phyloP scores from a whole-genome alignment of 371 early-diverging fungal species.

The Zopfochytrium polystomum region DNA sequence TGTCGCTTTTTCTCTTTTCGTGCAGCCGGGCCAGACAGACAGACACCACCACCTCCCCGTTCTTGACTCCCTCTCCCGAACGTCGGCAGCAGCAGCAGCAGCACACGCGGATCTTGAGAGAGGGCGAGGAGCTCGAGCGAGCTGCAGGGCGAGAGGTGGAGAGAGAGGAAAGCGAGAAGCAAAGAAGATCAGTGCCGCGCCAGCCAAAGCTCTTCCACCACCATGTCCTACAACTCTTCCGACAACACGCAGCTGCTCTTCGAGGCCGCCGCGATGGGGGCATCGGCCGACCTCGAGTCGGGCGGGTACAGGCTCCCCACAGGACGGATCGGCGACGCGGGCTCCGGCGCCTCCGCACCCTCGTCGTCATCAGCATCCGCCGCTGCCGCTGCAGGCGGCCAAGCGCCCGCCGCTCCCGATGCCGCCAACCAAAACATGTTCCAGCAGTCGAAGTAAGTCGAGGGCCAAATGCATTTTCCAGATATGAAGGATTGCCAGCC shows the following conservation, averaged over 20 bases:
- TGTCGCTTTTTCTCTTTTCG: no score
- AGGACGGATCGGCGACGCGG: background rate
- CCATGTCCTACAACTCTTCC: background rate
- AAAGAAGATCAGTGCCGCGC: no score
- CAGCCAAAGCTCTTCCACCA: no score
- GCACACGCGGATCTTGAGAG: no score
- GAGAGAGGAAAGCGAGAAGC: no score
- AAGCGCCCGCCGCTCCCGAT: background rate
- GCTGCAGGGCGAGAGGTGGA: no score
- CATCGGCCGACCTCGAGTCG: constrained; percentile 3
- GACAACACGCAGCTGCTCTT: constrained; percentile 9
- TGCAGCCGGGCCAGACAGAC: no score
- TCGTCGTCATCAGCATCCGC: background rate
- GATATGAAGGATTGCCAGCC: background rate
- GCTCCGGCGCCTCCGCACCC: background rate
- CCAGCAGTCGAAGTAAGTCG: constrained; percentile 25
- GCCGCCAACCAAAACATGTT: constrained; percentile 25
- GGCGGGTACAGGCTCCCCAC: no score
- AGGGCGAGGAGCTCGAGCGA: no score
- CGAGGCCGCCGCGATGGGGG: constrained; percentile 29
- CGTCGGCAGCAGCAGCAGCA: no score
- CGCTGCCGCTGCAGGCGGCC: background rate
- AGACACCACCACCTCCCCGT: no score
- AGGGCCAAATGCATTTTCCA: background rate
- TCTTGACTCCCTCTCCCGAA: no score